Evolutionary conservation across 345 rosid species (phyloP).

Genomic region (Schrenkiella parvula): DNA sequence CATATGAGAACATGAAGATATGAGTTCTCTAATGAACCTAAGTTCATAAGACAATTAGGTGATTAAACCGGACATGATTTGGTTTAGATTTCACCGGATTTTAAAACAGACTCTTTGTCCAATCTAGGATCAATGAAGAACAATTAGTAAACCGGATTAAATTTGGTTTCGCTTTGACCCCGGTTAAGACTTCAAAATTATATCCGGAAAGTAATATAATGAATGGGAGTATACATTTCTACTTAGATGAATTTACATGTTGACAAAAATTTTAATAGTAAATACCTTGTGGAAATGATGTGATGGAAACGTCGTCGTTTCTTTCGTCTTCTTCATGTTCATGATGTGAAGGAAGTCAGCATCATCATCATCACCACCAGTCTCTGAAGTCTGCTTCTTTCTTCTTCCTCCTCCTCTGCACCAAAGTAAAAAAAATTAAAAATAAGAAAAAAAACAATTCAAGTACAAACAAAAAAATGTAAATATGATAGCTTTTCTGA

Average conservation of each 20-base stretch:
- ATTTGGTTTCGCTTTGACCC: background rate
- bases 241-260: background rate
- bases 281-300: constrained; percentile 44
- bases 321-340: constrained; percentile 30
- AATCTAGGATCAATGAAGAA: background rate
- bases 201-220: no score
- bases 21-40: background rate
- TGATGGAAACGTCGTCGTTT: constrained; percentile 36
- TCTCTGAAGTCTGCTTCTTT: constrained; percentile 30
- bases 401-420: constrained; percentile 23
- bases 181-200: background rate
- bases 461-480: constrained; percentile 18
- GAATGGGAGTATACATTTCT: background rate
- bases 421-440: background rate
- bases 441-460: constrained; percentile 4
- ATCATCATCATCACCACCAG: constrained; percentile 29
- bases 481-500: constrained; percentile 15
- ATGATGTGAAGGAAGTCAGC: constrained; percentile 39
- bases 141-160: background rate
- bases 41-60: background rate
- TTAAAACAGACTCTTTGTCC: background rate
- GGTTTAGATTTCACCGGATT: background rate
- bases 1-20: background rate
- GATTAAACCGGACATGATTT: background rate
- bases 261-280: background rate